A percentile compares a stretch with the other conserved stretches of the same genome.
Conservation (phyloP, 768 basidiomycete genomes). For the Tylopilus felleus region DNA sequence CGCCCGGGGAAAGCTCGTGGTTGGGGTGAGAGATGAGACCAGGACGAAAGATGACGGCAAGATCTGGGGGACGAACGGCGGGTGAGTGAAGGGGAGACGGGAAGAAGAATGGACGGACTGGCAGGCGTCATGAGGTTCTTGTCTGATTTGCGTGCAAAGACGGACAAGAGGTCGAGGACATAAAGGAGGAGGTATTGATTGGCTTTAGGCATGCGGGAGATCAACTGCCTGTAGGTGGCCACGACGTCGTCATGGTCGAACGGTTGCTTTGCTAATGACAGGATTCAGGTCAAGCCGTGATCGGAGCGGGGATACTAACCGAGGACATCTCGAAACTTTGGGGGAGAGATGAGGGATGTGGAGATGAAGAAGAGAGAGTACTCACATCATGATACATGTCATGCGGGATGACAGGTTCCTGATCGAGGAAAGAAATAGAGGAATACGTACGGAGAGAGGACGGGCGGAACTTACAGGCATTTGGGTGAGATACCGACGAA, state of each 20-base stretch:
- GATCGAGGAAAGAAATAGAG: conserved; percentile 10
- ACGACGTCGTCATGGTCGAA: conserved; percentile 72
- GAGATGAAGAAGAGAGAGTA: conserved; percentile 16
- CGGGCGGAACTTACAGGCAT: conserved; percentile 74
- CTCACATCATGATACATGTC: conserved; percentile 85
- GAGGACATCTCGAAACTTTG: conserved; percentile 75
- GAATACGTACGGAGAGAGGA: background rate
- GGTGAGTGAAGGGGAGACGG: background rate
- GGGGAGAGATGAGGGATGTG: conserved; percentile 7
- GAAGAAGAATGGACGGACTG: conserved; percentile 51
- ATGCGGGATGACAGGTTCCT: conserved; percentile 95
- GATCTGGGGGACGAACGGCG: conserved; percentile 48
- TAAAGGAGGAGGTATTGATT: conserved; percentile 98
- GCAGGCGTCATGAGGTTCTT: conserved; percentile 95
- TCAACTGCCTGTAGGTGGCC: conserved; percentile 77
- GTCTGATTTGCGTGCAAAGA: conserved; percentile 87
- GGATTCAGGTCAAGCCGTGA: conserved; percentile 7
- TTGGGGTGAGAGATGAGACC: conserved; percentile 87
- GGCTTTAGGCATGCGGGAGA: conserved; percentile 77
- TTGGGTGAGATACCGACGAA: conserved; percentile 91
- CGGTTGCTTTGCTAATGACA: conserved; percentile 55
- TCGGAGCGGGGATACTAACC: conserved; percentile 42
- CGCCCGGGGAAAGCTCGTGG: conserved; percentile 81
- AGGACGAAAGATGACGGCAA: conserved; percentile 96
- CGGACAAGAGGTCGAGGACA: conserved; percentile 91